phyloP scores from a whole-genome alignment of 768 basidiomycete species.

The Suillus occidentalis region DNA sequence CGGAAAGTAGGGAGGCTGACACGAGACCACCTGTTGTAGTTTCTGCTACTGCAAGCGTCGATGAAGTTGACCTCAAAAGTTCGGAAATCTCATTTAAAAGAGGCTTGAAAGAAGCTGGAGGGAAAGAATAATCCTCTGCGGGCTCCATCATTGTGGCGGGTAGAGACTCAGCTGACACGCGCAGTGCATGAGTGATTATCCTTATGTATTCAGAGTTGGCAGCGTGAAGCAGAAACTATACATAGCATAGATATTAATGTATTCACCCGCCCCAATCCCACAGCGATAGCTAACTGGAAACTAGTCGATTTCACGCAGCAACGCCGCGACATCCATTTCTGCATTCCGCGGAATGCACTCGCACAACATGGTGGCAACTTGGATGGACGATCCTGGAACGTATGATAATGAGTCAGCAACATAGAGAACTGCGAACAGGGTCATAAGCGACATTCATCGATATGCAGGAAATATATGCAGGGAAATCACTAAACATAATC shows the following conservation, averaged over 20 bases:
- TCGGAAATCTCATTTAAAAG: conserved; percentile 15
- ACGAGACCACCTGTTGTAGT: conserved; percentile 23
- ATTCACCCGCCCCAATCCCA: neutral
- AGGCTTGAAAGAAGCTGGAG: conserved; percentile 16
- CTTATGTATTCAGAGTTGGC: neutral
- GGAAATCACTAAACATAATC: no score
- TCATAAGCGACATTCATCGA: no score
- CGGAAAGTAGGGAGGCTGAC: conserved; percentile 19
- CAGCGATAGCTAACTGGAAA: neutral
- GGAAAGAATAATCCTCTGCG: conserved; percentile 7
- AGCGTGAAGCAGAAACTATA: neutral
- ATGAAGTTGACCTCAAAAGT: conserved; percentile 11
- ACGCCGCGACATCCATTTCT: neutral
- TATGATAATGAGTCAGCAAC: no score
- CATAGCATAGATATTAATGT: neutral
- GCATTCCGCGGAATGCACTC: neutral
- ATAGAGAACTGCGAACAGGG: no score
- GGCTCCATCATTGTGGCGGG: conserved; percentile 2
- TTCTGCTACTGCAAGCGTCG: conserved; percentile 20
- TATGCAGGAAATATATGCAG: no score
- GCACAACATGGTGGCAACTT: no score
- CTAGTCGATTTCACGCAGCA: neutral
- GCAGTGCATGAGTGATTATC: neutral
- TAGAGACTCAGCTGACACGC: neutral
- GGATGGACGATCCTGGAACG: no score